Percentiles rank a stretch among this genome's conserved stretches.
Evolutionary conservation across 345 rosid species (phyloP).

Genomic region (Gossypium rotundifolium): DNA sequence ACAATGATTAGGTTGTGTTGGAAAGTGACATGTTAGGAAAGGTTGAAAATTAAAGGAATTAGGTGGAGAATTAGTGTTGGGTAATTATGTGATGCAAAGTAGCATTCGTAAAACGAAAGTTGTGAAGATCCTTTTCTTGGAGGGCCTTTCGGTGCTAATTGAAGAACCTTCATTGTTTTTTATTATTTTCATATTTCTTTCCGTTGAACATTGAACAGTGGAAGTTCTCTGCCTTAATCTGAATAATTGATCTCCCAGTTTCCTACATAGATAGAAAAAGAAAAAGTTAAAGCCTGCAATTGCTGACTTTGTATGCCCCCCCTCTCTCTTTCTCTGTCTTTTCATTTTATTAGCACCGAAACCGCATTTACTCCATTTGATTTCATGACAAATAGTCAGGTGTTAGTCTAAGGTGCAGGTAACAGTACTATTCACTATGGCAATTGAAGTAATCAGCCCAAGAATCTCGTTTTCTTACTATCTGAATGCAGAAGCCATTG

Average conservation of each 20-base stretch:
- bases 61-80: no score
- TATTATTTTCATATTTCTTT: conserved; percentile 24
- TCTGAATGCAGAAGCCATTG: conserved; percentile 35
- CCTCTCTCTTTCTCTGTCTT: background rate
- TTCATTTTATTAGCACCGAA: conserved; percentile 16
- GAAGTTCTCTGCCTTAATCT: conserved; percentile 21
- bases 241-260: conserved; percentile 19
- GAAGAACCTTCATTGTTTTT: conserved; percentile 27
- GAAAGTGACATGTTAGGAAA: no score
- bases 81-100: background rate
- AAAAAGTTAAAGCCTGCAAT: conserved; percentile 40
- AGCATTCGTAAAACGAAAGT: conserved; percentile 20
- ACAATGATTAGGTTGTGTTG: no score
- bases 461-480: conserved; percentile 74
- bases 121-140: conserved; percentile 18
- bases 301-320: conserved; percentile 38
- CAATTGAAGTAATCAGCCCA: conserved; percentile 71
- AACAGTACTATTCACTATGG: conserved; percentile 34
- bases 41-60: no score
- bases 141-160: conserved; percentile 65
- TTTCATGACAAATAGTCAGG: conserved; percentile 5
- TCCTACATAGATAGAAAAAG: conserved; percentile 16
- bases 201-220: conserved; percentile 9
- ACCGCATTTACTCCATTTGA: background rate
- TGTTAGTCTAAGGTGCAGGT: background rate